phyloP scores from a whole-genome alignment of 225 moss, liverwort and hornwort species.

The Straminergon stramineum region DNA sequence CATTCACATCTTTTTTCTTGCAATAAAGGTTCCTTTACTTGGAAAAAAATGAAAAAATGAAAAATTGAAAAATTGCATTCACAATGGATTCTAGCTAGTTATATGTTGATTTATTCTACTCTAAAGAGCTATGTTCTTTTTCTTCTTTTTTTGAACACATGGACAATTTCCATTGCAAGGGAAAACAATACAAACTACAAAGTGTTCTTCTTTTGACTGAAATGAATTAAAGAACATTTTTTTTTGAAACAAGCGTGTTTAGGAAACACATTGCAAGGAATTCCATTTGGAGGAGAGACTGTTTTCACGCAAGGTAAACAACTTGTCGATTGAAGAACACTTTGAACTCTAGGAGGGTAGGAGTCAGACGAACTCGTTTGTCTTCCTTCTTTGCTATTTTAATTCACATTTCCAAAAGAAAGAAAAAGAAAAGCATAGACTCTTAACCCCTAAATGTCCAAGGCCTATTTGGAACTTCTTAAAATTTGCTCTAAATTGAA shows the following conservation, averaged over 20 bases:
- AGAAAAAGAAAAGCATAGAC: background rate
- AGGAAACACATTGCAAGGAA: too few species aligned
- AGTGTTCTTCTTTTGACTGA: background rate
- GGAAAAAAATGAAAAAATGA: too few species aligned
- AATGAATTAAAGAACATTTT: background rate
- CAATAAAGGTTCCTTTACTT: too few species aligned
- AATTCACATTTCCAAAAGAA: background rate
- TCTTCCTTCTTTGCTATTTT: background rate
- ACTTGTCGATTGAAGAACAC: background rate
- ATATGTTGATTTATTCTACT: background rate
- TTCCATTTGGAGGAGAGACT: too few species aligned
- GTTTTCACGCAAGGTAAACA: too few species aligned
- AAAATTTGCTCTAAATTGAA: too few species aligned
- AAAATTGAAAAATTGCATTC: background rate
- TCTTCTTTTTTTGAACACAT: too few species aligned
- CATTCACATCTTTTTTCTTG: background rate
- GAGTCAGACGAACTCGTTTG: background rate
- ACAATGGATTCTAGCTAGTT: background rate
- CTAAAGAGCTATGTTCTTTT: background rate
- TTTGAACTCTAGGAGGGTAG: background rate
- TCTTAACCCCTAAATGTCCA: too few species aligned
- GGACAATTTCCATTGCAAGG: too few species aligned
- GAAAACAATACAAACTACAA: too few species aligned
- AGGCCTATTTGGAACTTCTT: too few species aligned
- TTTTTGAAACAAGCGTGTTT: too few species aligned